Percentiles rank a stretch among this genome's conserved stretches.
Evolutionary conservation across 306 rosid species (phyloP).

Genomic region (Gillenia trifoliata): DNA sequence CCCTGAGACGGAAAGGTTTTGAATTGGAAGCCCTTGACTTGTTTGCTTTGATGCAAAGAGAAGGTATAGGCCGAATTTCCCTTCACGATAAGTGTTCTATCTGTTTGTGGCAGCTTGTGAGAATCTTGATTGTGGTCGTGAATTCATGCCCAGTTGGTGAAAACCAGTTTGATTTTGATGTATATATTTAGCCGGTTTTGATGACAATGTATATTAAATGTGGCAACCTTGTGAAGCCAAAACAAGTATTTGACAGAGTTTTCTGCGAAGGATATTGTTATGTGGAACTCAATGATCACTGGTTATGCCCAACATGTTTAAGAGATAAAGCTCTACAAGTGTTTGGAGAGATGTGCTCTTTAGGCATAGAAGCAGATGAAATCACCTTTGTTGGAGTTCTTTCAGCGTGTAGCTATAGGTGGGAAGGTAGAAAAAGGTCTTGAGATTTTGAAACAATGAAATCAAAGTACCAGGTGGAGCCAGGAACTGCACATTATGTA

Average conservation of each 20-base stretch:
- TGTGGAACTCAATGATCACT: slow-evolving; percentile 43
- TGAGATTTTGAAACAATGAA: background rate
- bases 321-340: background rate
- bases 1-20: background rate
- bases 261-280: slow-evolving; percentile 28
- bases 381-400: background rate
- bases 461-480: slow-evolving; percentile 16
- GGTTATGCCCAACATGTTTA: slow-evolving; percentile 34
- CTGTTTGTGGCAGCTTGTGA: background rate
- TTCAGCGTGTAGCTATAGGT: background rate
- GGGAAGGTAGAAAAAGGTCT: background rate
- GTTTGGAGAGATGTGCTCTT: background rate
- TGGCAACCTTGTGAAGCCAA: background rate
- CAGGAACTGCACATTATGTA: slow-evolving; percentile 37
- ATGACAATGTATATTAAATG: background rate
- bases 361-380: background rate
- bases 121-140: background rate
- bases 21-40: background rate
- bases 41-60: slow-evolving; percentile 1
- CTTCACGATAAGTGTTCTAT: background rate
- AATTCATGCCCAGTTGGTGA: background rate
- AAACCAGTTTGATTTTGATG: background rate
- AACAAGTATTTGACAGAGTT: background rate
- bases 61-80: background rate
- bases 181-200: background rate